Conservation (phyloP, 345 rosid species). For the Conringia planisiliqua region DNA sequence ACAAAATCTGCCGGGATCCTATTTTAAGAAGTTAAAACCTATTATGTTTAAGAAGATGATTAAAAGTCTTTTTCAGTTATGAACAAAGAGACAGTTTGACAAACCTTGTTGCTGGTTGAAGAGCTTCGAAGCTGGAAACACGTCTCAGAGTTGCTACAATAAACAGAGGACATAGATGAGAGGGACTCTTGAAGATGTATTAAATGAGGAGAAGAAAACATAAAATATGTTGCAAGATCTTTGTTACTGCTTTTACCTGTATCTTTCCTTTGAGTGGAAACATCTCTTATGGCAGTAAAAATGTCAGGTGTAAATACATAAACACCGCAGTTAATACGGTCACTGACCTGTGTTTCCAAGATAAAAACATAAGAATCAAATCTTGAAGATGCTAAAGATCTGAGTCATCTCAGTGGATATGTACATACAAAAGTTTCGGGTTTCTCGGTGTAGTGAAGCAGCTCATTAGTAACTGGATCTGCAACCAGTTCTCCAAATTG, state of each 20-base stretch:
- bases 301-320: constrained; percentile 80
- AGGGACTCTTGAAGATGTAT: neutral
- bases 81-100: neutral
- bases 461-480: constrained; percentile 81
- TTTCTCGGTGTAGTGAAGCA: constrained; percentile 93
- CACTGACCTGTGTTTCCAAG: constrained; percentile 69
- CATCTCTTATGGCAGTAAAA: constrained; percentile 66
- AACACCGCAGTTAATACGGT: constrained; percentile 85
- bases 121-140: constrained; percentile 92
- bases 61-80: neutral
- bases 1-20: constrained; percentile 75
- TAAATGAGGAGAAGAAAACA: neutral
- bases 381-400: neutral
- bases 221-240: neutral
- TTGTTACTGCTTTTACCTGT: constrained; percentile 50
- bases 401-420: constrained; percentile 21
- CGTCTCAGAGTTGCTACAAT: constrained; percentile 70
- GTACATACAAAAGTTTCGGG: constrained; percentile 97
- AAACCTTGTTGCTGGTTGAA: constrained; percentile 78
- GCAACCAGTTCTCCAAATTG: constrained; percentile 95
- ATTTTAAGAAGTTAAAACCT: constrained; percentile 9
- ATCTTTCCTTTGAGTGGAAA: constrained; percentile 60
- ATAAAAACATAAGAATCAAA: constrained; percentile 5
- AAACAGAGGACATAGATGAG: constrained; percentile 10
- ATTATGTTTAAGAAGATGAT: constrained; percentile 16